Conservation (phyloP, 2,329 filamentous ascomycete species). For the Claviceps pusilla region DNA sequence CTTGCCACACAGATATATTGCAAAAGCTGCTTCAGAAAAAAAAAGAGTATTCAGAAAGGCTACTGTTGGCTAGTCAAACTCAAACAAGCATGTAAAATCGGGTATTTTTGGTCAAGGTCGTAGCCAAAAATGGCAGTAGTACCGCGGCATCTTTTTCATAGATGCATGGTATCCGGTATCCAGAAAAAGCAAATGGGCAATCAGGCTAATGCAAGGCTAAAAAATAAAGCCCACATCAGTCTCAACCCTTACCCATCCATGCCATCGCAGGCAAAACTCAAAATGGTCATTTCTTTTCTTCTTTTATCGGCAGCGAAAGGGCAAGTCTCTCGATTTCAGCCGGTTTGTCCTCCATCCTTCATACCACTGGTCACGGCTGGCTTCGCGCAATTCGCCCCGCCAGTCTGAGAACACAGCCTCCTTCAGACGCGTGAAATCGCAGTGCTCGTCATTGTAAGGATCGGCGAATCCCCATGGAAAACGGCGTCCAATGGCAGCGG, state of each 20-base stretch:
- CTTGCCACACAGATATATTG: not conserved
- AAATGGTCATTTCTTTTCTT: slow-evolving; percentile 4
- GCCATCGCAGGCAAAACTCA: not conserved
- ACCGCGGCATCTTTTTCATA: not conserved
- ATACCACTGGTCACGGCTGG: slow-evolving; percentile 85
- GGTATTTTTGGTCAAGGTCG: not conserved
- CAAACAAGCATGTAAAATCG: not conserved
- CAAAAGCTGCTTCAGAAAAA: not conserved
- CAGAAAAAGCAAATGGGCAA: not conserved
- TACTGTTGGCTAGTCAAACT: not conserved
- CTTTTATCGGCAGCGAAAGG: slow-evolving; percentile 19
- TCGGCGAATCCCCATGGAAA: slow-evolving; percentile 98
- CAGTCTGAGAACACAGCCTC: slow-evolving; percentile 89
- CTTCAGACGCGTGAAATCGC: slow-evolving; percentile 82
- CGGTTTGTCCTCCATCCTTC: slow-evolving; percentile 79
- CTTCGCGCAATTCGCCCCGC: slow-evolving; percentile 78
- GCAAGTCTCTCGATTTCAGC: slow-evolving; percentile 39
- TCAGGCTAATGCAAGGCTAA: not conserved
- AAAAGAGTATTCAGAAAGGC: not conserved
- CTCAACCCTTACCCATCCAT: not conserved
- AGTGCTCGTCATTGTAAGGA: slow-evolving; percentile 79
- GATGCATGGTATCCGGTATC: not conserved
- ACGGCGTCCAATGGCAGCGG: slow-evolving; percentile 61
- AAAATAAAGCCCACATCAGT: not conserved
- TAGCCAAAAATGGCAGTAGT: not conserved